phyloP scores from a whole-genome alignment of 2,329 filamentous ascomycete genomes.

The Scedosporium aurantiacum region DNA sequence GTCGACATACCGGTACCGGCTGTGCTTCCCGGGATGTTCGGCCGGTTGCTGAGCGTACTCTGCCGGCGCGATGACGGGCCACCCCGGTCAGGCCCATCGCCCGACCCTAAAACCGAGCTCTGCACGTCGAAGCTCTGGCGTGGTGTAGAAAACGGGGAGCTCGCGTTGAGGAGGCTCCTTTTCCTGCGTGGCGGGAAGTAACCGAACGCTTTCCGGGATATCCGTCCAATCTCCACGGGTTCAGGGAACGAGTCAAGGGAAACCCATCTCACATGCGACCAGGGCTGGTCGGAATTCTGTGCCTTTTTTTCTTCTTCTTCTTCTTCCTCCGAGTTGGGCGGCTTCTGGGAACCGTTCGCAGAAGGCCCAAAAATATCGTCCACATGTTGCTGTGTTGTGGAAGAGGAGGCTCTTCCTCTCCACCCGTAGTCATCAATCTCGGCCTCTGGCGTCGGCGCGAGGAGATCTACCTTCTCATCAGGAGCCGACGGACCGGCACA shows the following conservation, averaged over 20 bases:
- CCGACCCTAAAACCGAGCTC: constrained; percentile 28
- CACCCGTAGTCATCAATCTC: constrained; percentile 9
- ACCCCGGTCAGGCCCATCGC: constrained; percentile 12
- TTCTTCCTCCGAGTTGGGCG: background rate
- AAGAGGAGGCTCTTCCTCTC: background rate
- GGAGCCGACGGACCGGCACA: constrained; percentile 42
- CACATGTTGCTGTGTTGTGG: constrained; percentile 15
- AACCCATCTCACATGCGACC: constrained; percentile 87
- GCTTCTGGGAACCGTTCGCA: constrained; percentile 17
- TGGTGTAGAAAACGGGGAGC: constrained; percentile 55
- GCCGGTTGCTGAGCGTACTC: constrained; percentile 27
- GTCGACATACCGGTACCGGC: constrained; percentile 14
- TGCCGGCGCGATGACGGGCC: constrained; percentile 27
- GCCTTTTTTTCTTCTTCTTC: constrained; percentile 28
- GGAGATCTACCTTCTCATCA: constrained; percentile 34
- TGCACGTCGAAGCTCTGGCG: constrained; percentile 52
- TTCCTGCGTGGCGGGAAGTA: constrained; percentile 87
- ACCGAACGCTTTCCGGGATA: constrained; percentile 69
- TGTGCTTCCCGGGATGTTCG: constrained; percentile 8
- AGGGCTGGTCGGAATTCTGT: constrained; percentile 45
- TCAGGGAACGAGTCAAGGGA: constrained; percentile 57
- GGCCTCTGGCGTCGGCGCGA: constrained; percentile 36
- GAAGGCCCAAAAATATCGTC: constrained; percentile 31
- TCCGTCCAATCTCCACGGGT: constrained; percentile 75
- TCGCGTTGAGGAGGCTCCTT: constrained; percentile 60